Conservation (phyloP, 805 yeast genomes). For the Monosporozyma solicola region DNA sequence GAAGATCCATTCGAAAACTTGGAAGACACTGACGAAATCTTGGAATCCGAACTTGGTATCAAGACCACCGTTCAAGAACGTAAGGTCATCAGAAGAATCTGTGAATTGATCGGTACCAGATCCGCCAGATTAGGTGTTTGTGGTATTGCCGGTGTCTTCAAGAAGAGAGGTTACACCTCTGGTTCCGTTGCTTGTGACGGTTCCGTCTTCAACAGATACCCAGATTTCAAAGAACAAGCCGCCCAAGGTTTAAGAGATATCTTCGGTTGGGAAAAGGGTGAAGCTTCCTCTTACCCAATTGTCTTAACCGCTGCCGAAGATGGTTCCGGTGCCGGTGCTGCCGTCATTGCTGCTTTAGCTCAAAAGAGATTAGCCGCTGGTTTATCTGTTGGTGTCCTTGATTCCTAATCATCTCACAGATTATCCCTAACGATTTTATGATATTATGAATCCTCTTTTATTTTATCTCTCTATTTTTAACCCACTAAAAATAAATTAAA, state of each 20-base stretch:
- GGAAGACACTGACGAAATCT: slow-evolving; percentile 60
- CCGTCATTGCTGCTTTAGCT: slow-evolving; percentile 92
- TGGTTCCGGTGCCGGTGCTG: slow-evolving; percentile 98
- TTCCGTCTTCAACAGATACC: slow-evolving; percentile 89
- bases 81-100: slow-evolving; percentile 68
- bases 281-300: slow-evolving; percentile 58
- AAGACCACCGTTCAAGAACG: slow-evolving; percentile 70
- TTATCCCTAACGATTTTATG: background rate
- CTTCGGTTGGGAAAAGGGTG: slow-evolving; percentile 58
- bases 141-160: slow-evolving; percentile 90
- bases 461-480: background rate
- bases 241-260: slow-evolving; percentile 83
- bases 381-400: slow-evolving; percentile 49
- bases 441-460: background rate
- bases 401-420: slow-evolving; percentile 7
- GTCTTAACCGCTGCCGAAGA: slow-evolving; percentile 88
- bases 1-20: slow-evolving; percentile 83
- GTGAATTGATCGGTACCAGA: slow-evolving; percentile 84
- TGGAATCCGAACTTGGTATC: slow-evolving; percentile 50
- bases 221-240: slow-evolving; percentile 83
- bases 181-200: slow-evolving; percentile 97
- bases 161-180: slow-evolving; percentile 67
- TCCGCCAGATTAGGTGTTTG: slow-evolving; percentile 88
- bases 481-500: too few relatives aligned
- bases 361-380: slow-evolving; percentile 67